Conservation (phyloP, 2,329 filamentous ascomycete genomes). For the Fusarium metavorans region DNA sequence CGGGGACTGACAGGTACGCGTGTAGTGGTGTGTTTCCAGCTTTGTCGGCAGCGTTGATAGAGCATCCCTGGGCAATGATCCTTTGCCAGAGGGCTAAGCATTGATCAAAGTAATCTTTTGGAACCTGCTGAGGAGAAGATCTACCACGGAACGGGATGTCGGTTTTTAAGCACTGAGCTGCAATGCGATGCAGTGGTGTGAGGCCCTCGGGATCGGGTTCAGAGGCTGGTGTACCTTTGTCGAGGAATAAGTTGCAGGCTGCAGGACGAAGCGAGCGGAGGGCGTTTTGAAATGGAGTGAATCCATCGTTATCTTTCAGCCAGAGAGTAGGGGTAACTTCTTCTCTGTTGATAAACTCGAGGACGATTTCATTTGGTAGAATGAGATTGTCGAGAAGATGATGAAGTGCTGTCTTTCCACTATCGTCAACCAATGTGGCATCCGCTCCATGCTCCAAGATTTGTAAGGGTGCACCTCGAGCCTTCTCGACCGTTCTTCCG, state of each 20-base stretch:
- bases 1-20: conserved; percentile 7
- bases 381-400: conserved; percentile 31
- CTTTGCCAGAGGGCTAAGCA: conserved; percentile 25
- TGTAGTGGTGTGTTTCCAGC: conserved; percentile 32
- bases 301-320: conserved; percentile 15
- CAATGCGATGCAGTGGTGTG: conserved; percentile 33
- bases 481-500: neutral
- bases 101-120: conserved; percentile 6
- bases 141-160: neutral
- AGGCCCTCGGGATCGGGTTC: conserved; percentile 23
- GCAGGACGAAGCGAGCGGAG: conserved; percentile 21
- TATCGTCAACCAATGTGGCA: conserved; percentile 19
- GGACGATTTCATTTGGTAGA: conserved; percentile 10
- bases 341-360: conserved; percentile 27
- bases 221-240: conserved; percentile 19
- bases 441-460: conserved; percentile 33
- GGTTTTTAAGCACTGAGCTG: conserved; percentile 16
- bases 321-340: conserved; percentile 22
- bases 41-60: conserved; percentile 25
- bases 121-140: neutral
- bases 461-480: neutral
- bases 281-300: conserved; percentile 26
- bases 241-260: conserved; percentile 28
- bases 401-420: conserved; percentile 37
- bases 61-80: conserved; percentile 11